Percentiles rank a stretch among this genome's conserved stretches.
phyloP scores from a whole-genome alignment of 805 yeast genomes.

The Hemisphaericaspora nanyangensis region DNA sequence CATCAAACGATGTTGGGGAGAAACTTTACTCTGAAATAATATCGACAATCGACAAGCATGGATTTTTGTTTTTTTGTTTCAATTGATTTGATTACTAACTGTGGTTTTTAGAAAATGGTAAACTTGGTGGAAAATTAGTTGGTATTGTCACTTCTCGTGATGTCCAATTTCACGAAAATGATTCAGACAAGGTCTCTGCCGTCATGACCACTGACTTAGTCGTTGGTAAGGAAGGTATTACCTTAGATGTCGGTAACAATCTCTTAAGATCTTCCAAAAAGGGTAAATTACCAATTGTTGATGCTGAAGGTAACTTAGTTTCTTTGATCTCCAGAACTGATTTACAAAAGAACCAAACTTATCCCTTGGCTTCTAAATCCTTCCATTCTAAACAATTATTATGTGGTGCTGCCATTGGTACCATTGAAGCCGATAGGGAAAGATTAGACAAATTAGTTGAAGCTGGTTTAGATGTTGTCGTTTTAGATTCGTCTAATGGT shows the following conservation, averaged over 20 bases:
- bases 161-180: slow-evolving; percentile 87
- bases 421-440: slow-evolving; percentile 81
- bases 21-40: slow-evolving; percentile 26
- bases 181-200: slow-evolving; percentile 56
- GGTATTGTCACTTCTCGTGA: slow-evolving; percentile 98
- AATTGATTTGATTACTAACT: slow-evolving; percentile 24
- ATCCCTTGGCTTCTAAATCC: slow-evolving; percentile 93
- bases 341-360: slow-evolving; percentile 90
- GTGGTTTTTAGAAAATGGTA: slow-evolving; percentile 64
- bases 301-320: slow-evolving; percentile 67
- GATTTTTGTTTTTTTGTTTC: background rate
- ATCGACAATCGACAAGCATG: background rate
- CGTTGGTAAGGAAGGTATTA: slow-evolving; percentile 80
- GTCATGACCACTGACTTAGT: slow-evolving; percentile 89
- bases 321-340: slow-evolving; percentile 93
- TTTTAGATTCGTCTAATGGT: slow-evolving; percentile 96
- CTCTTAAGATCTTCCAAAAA: slow-evolving; percentile 89
- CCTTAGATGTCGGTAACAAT: slow-evolving; percentile 82
- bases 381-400: slow-evolving; percentile 89
- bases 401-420: slow-evolving; percentile 99
- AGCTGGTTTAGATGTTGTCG: slow-evolving; percentile 96
- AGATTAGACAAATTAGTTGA: slow-evolving; percentile 82
- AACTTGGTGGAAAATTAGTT: slow-evolving; percentile 80
- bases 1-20: slow-evolving; percentile 98
- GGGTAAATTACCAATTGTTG: slow-evolving; percentile 96